Conservation (phyloP, 106 monocot species). For the Amphibolis antarctica region DNA sequence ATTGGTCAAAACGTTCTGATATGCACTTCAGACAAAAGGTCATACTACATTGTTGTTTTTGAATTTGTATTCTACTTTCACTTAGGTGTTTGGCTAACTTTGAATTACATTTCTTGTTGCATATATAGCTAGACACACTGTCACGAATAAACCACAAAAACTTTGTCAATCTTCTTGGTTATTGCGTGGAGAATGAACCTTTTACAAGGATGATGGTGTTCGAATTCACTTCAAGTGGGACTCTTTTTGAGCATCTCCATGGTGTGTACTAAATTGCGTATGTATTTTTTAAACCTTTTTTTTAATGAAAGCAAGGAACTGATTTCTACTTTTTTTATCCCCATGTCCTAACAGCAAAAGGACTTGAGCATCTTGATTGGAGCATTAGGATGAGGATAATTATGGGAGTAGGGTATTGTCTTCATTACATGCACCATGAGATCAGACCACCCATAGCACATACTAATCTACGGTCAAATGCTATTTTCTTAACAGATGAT, state of each 20-base stretch:
- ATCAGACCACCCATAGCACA: slow-evolving; percentile 48
- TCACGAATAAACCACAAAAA: slow-evolving; percentile 81
- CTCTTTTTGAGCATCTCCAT: slow-evolving; percentile 69
- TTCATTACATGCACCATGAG: slow-evolving; percentile 73
- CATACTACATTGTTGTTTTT: neutral
- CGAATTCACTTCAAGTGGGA: slow-evolving; percentile 66
- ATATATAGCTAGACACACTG: slow-evolving; percentile 40
- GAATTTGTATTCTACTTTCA: neutral
- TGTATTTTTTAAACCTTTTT: neutral
- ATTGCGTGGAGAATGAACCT: slow-evolving; percentile 59
- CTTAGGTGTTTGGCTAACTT: neutral
- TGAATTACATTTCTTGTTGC: no score
- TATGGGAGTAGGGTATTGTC: slow-evolving; percentile 88
- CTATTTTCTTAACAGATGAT: slow-evolving; percentile 59
- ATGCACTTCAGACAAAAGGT: slow-evolving; percentile 56
- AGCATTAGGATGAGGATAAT: slow-evolving; percentile 64
- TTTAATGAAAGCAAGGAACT: neutral
- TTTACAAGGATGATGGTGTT: slow-evolving; percentile 78
- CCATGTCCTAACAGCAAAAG: slow-evolving; percentile 41
- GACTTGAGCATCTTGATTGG: slow-evolving; percentile 70
- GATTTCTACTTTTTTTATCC: neutral
- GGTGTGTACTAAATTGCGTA: slow-evolving; percentile 18
- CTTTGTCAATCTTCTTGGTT: slow-evolving; percentile 72
- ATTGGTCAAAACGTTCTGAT: slow-evolving; percentile 55
- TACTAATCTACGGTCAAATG: slow-evolving; percentile 30